These are phyloP conservation scores for Brasenia schreberi DNA, from an alignment of 164 flowering plant genomes.

Conservation along the genomic window DNA sequence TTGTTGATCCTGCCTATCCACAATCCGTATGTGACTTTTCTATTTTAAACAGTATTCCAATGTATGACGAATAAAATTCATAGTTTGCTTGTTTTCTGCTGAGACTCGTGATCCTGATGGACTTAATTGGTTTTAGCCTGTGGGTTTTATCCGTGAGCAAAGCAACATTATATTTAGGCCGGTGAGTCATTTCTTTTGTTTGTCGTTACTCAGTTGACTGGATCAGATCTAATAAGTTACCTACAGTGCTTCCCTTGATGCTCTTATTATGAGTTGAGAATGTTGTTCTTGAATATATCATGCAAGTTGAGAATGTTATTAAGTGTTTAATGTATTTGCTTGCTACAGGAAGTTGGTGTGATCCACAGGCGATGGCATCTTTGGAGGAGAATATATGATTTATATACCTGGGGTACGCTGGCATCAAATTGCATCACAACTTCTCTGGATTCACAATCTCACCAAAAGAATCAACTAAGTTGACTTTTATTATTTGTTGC, in stretches of 20 bases:
- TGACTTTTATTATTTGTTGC: too few relatives aligned
- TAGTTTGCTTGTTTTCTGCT: not conserved
- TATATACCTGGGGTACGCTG: slow-evolving; percentile 75
- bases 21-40: slow-evolving; percentile 38
- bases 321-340: slow-evolving; percentile 3
- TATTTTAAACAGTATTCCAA: not conserved
- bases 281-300: not conserved
- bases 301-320: not conserved
- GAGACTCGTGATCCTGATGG: not conserved
- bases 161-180: slow-evolving; percentile 72
- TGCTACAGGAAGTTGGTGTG: slow-evolving; percentile 78
- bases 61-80: not conserved
- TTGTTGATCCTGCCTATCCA: slow-evolving; percentile 79
- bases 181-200: slow-evolving; percentile 22
- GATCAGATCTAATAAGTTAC: too few relatives aligned
- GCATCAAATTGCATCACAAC: too few relatives aligned
- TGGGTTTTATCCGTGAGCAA: slow-evolving; percentile 85
- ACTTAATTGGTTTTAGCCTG: slow-evolving; percentile 48
- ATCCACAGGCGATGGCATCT: slow-evolving; percentile 98
- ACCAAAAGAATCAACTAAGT: too few relatives aligned
- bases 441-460: too few relatives aligned
- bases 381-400: slow-evolving; percentile 92
- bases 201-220: too few relatives aligned
- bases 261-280: not conserved
- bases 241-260: not conserved